Conservation (phyloP, 495 filamentous ascomycete genomes). For the Thozetella sp. region DNA sequence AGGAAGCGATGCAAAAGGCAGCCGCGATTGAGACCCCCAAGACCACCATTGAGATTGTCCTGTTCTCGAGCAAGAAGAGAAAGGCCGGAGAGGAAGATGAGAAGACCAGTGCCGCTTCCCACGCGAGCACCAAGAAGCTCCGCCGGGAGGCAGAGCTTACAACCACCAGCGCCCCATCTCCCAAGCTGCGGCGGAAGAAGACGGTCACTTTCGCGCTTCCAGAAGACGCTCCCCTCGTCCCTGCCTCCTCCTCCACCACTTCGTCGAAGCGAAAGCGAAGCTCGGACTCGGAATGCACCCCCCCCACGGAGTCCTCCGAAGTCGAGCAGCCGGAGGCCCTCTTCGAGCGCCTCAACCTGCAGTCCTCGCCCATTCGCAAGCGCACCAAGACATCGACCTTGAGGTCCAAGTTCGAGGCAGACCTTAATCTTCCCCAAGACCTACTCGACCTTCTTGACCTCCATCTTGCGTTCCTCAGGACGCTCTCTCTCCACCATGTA, state of each 20-base stretch:
- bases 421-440: constrained; percentile 48
- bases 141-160: constrained; percentile 15
- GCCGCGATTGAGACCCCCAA: constrained; percentile 14
- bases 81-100: constrained; percentile 23
- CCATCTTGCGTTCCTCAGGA: constrained; percentile 58
- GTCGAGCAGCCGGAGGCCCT: constrained; percentile 26
- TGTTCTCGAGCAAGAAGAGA: constrained; percentile 26
- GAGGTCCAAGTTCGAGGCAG: constrained; percentile 23
- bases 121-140: constrained; percentile 20
- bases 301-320: neutral
- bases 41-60: constrained; percentile 29
- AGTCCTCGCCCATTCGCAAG: constrained; percentile 32
- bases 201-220: constrained; percentile 23
- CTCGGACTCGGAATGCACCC: constrained; percentile 14
- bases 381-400: constrained; percentile 26
- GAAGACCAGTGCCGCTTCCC: constrained; percentile 3
- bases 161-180: constrained; percentile 5
- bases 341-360: constrained; percentile 39
- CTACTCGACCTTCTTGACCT: constrained; percentile 57
- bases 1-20: constrained; percentile 22
- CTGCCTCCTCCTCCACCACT: constrained; percentile 1
- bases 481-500: constrained; percentile 59
- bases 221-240: constrained; percentile 8
- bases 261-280: constrained; percentile 19
- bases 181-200: constrained; percentile 19